Percentiles rank a stretch among this genome's conserved stretches.
These are phyloP conservation scores for Coemansia furcata DNA, from an alignment of 192 early-diverging fungal genomes.

Conservation along the genomic window DNA sequence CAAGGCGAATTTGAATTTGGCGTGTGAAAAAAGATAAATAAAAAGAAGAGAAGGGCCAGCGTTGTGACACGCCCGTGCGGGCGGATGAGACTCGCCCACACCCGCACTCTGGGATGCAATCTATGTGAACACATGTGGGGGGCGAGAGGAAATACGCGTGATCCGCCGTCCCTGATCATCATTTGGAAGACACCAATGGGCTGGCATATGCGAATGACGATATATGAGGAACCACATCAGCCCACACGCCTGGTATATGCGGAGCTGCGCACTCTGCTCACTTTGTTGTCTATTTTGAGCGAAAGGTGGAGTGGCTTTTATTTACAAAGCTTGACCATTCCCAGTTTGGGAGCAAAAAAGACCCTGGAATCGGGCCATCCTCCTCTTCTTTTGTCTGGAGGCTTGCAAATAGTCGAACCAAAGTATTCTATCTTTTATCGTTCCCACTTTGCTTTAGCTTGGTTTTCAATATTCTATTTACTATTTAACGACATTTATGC, in stretches of 20 bases:
- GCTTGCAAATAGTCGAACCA: neutral
- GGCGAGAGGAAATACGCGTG: neutral
- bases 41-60: neutral
- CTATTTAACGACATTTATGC: neutral
- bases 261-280: neutral
- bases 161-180: neutral
- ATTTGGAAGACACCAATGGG: neutral
- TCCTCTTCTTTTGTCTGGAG: neutral
- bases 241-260: neutral
- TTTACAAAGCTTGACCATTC: neutral
- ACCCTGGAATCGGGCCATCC: slow-evolving; percentile 5
- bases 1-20: neutral
- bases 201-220: neutral
- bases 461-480: neutral
- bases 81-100: neutral
- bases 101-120: neutral
- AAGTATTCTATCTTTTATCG: neutral
- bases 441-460: neutral
- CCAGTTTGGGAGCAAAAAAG: slow-evolving; percentile 2
- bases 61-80: neutral
- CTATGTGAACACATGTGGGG: neutral
- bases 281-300: neutral
- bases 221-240: slow-evolving; percentile 1
- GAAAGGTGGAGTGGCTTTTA: neutral
- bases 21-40: neutral